Evolutionary conservation across 2,329 filamentous ascomycete genomes (phyloP), one percentile per base, ranked within the genome.

Genomic region (Myriangium duriaei): DNA sequence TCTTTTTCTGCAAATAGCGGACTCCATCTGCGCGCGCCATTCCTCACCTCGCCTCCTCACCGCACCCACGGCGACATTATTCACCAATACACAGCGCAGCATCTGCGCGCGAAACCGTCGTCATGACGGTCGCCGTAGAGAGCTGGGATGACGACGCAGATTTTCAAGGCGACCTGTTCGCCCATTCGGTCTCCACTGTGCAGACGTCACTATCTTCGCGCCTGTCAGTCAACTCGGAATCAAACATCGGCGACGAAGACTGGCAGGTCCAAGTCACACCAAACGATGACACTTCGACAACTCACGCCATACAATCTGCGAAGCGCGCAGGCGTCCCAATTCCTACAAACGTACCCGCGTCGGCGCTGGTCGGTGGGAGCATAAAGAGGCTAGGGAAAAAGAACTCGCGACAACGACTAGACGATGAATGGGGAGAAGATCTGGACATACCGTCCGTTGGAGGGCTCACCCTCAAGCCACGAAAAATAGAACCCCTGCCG

Each of bases 251-350:
- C 44, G 84, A 92, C 51, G 85, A 94, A 51, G 85, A 94, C 59
- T 86, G 79, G 67, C 85, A 95, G 50, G 72, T 96, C 14, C 74
- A 88, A 48, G 65, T 96, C 18, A 78, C 84, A 2, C 82, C 79
- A 34, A 81, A 91, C 55, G 87, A 95, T 56, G 83, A 93, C 51
- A 72, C 75, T 45, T 84, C 84, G 1, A 92, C 81, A 7, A 64
- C 79, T 49, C 81, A 92, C 54, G 87, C 91, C 43, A 88, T 98
- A 51, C 75, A 82, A 15, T 82, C 85, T 5, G 88, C 87, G 21
- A 81, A 85, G 52, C 79, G 77, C 55, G 87, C 86, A 16, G 91
- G 91, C 48, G 94, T 98, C 46, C 88, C 91, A 5, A 75, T 96
- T 40, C 91, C 91, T 17, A 68, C 74, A 36, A 87, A 87, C 54